Evolutionary conservation across 805 yeast genomes (phyloP), one percentile per base, ranked within the genome.

Genomic region (Maudiozyma bulderi): DNA sequence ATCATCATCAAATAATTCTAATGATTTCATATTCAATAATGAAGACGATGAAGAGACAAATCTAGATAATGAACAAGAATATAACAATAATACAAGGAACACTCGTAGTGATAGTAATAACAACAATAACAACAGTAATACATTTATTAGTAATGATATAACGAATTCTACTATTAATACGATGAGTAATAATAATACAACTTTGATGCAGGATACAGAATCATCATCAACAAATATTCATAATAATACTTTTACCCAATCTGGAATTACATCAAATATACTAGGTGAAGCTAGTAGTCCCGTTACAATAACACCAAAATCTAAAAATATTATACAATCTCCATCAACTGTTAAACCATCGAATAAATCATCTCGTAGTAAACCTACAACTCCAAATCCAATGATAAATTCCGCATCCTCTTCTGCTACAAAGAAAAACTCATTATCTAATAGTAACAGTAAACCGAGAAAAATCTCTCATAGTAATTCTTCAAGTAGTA

Each of bases 1-100:
- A 9, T 40, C 43, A 1, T 64, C 64, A n/a, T 64, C 64, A 15
- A 60, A 48, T 20, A 51, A 39, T 14, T 43, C 46, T 2, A 50
- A 35, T 30, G 33, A 40, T 14, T 14, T 7, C 29, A 38, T 15
- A 15, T 15, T 7, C 30, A 40, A 20, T 28, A 40, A 30, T 30
- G 28, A 14, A 6, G 42, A 39, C 5, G 37, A 32, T 8, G 45
- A 40, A 11, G 13, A 8, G 10, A 20, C n/a, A 8, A 29, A 28
- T 3, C 14, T 9, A 20, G 43, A 43, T 11, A 13, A 14, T 32
- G 38, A 43, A 14, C 13, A 14, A 14, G n/a, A n/a, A 31, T 10
- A 11, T 31, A 29, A 14, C 28, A 40, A 40, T 13, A 40, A 40
- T 30, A 28, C 11, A 10, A 40, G 13, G 26, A 11, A n/a, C 28